These are phyloP conservation scores for Thuja plicata DNA, from an alignment of 83 land plant genomes.

Conservation along the genomic window DNA sequence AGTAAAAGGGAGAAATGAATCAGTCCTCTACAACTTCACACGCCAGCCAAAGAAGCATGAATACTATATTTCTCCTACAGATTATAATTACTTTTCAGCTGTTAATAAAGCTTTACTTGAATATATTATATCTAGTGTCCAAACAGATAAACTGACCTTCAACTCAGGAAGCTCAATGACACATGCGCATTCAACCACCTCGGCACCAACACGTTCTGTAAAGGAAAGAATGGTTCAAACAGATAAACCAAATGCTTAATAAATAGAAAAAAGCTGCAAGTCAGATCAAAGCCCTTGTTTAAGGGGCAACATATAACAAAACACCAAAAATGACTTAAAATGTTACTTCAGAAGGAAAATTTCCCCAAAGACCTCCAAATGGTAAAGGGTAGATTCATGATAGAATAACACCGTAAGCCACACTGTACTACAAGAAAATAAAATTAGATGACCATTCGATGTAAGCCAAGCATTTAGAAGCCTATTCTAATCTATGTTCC, in stretches of 20 bases:
- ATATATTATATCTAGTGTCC: background rate
- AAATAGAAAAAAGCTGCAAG: background rate
- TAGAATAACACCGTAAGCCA: background rate
- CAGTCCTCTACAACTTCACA: background rate
- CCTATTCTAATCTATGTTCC: background rate
- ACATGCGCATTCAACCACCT: slow-evolving; percentile 76
- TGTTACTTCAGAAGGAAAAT: background rate
- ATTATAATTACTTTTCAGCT: background rate
- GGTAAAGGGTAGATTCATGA: background rate
- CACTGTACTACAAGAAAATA: background rate
- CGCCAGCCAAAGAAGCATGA: background rate
- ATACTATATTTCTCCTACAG: background rate
- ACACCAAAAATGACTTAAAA: background rate
- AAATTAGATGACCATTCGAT: background rate
- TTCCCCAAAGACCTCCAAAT: background rate
- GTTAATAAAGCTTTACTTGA: background rate
- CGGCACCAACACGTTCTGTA: slow-evolving; percentile 61
- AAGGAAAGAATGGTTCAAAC: background rate
- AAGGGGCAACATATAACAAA: background rate
- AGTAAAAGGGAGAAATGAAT: background rate
- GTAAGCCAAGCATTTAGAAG: background rate
- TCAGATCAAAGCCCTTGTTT: background rate
- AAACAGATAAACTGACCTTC: slow-evolving; percentile 37
- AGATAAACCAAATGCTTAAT: background rate
- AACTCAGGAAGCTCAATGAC: slow-evolving; percentile 64